phyloP scores from a whole-genome alignment of 306 rosid species.

The Prunus salicina region DNA sequence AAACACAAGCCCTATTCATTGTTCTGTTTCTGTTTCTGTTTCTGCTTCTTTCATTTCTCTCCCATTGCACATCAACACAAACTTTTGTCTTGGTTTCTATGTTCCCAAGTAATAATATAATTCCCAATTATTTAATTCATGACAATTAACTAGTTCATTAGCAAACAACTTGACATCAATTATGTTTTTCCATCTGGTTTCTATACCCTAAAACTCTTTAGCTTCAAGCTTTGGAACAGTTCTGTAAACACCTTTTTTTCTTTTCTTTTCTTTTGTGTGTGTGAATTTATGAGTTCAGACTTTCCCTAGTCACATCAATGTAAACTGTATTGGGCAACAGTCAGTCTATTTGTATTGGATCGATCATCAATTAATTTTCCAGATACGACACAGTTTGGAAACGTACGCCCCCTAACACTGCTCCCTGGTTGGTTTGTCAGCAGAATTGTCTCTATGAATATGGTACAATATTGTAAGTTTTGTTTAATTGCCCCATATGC shows the following conservation, averaged over 20 bases:
- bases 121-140: too few species aligned
- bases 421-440: not conserved
- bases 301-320: not conserved
- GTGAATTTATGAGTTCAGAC: not conserved
- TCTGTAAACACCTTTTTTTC: not conserved
- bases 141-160: too few species aligned
- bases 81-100: not conserved
- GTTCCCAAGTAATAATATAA: not conserved
- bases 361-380: slow-evolving; percentile 1
- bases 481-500: too few species aligned
- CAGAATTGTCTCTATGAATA: not conserved
- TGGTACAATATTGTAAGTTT: too few species aligned
- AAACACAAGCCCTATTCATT: not conserved
- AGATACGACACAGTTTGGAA: not conserved
- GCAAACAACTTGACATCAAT: not conserved
- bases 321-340: not conserved
- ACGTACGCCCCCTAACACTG: not conserved
- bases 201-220: not conserved
- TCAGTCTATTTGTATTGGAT: not conserved
- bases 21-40: not conserved
- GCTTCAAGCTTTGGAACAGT: not conserved
- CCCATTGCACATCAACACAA: not conserved
- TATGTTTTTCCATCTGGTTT: not conserved
- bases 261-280: not conserved
- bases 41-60: not conserved